Percentiles rank a stretch among this genome's conserved stretches.
Evolutionary conservation across 2,329 filamentous ascomycete genomes (phyloP).

Genomic region (Alternaria sp.): DNA sequence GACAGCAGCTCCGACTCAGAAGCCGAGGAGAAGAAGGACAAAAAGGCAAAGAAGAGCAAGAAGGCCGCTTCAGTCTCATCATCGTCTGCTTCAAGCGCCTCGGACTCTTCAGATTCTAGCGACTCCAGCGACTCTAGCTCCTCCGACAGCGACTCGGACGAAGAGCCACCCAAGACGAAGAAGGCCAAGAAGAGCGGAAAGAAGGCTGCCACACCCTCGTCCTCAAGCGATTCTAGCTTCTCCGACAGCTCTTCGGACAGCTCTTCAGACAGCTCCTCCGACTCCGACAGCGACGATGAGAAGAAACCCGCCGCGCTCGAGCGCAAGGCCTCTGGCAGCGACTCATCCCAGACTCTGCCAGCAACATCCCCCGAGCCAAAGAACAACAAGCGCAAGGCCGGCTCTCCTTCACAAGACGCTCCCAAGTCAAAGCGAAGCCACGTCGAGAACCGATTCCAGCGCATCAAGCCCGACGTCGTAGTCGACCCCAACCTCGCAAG

Average conservation of each 20-base stretch:
- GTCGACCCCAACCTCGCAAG: conserved; percentile 74
- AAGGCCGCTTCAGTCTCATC: conserved; percentile 37
- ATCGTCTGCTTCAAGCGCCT: conserved; percentile 41
- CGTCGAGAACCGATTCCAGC: conserved; percentile 70
- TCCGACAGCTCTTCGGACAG: conserved; percentile 24
- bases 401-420: conserved; percentile 38
- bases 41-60: conserved; percentile 28
- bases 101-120: conserved; percentile 24
- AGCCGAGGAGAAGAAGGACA: conserved; percentile 24
- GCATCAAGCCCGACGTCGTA: conserved; percentile 71
- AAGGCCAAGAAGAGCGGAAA: conserved; percentile 22
- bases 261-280: conserved; percentile 26
- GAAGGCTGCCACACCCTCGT: conserved; percentile 23
- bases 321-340: conserved; percentile 54
- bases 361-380: conserved; percentile 34
- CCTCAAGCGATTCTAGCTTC: conserved; percentile 29
- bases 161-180: conserved; percentile 16
- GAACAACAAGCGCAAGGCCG: conserved; percentile 53
- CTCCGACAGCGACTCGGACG: conserved; percentile 34
- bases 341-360: conserved; percentile 48
- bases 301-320: conserved; percentile 34
- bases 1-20: conserved; percentile 38
- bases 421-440: conserved; percentile 43
- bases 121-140: conserved; percentile 32
- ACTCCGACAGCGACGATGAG: conserved; percentile 26